phyloP scores from a whole-genome alignment of 148 eudicot species.

The Fagopyrum homotropicum region DNA sequence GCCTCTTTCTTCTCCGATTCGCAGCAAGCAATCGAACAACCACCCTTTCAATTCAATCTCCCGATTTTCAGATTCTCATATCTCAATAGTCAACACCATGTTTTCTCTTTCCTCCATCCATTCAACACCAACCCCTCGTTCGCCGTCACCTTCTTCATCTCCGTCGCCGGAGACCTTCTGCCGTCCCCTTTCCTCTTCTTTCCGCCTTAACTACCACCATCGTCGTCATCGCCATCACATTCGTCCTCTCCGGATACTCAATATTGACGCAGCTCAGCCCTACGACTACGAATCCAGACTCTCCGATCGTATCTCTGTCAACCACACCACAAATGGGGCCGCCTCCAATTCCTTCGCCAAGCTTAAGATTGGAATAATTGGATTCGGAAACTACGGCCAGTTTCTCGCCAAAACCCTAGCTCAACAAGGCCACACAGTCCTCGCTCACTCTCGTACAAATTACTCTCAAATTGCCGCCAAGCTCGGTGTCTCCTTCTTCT shows the following conservation, averaged over 20 bases:
- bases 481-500: slow-evolving; percentile 50
- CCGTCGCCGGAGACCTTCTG: not conserved
- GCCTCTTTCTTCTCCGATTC: not conserved
- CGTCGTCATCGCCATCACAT: slow-evolving; percentile 5
- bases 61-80: not conserved
- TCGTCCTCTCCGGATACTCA: slow-evolving; percentile 20
- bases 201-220: not conserved
- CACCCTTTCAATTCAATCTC: not conserved
- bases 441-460: slow-evolving; percentile 63
- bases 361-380: slow-evolving; percentile 56
- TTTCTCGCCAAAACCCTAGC: slow-evolving; percentile 66
- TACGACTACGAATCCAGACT: slow-evolving; percentile 37
- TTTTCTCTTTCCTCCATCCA: slow-evolving; percentile 10
- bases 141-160: not conserved
- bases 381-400: slow-evolving; percentile 80
- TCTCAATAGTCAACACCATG: not conserved
- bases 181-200: not conserved
- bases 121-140: not conserved
- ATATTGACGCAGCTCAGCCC: slow-evolving; percentile 42
- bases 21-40: not conserved
- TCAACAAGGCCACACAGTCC: slow-evolving; percentile 57
- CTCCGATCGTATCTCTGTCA: slow-evolving; percentile 17
- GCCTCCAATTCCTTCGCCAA: slow-evolving; percentile 16
- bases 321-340: slow-evolving; percentile 2
- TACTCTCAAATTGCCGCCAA: slow-evolving; percentile 33